Percentiles rank a stretch among this genome's conserved stretches.
Conservation (phyloP, 495 filamentous ascomycete species). For the Alectoria sarmentosa region DNA sequence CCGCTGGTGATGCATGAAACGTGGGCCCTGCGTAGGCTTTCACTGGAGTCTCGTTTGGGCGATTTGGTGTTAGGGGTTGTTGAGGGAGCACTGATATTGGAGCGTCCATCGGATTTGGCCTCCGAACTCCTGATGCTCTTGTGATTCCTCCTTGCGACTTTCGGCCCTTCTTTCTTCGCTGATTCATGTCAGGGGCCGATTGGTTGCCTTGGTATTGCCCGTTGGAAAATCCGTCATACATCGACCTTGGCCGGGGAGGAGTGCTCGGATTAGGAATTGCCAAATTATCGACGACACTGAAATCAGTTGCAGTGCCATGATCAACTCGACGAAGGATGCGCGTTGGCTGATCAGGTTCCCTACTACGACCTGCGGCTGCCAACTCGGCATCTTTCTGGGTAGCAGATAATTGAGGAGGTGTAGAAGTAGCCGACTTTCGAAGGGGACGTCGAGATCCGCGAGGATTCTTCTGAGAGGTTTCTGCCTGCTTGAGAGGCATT, state of each 20-base stretch:
- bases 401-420: slow-evolving; percentile 17
- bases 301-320: background rate
- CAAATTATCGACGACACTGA: background rate
- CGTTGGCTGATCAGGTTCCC: slow-evolving; percentile 22
- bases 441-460: slow-evolving; percentile 22
- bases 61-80: slow-evolving; percentile 16
- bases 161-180: slow-evolving; percentile 12
- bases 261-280: slow-evolving; percentile 11
- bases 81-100: background rate
- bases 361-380: slow-evolving; percentile 10
- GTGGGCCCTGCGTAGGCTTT: slow-evolving; percentile 82
- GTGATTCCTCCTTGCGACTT: slow-evolving; percentile 4
- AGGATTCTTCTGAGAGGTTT: slow-evolving; percentile 18
- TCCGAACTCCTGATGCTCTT: background rate
- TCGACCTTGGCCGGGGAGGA: slow-evolving; percentile 13
- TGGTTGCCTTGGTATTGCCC: slow-evolving; percentile 7
- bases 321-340: slow-evolving; percentile 20
- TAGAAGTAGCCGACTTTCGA: slow-evolving; percentile 22
- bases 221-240: slow-evolving; percentile 20
- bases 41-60: slow-evolving; percentile 16
- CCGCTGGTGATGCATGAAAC: slow-evolving; percentile 91
- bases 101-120: background rate
- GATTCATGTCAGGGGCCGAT: slow-evolving; percentile 5
- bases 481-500: slow-evolving; percentile 18
- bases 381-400: slow-evolving; percentile 5